These are phyloP conservation scores for Coemansia sp. DNA, from an alignment of 192 early-diverging fungal genomes.

Conservation along the genomic window DNA sequence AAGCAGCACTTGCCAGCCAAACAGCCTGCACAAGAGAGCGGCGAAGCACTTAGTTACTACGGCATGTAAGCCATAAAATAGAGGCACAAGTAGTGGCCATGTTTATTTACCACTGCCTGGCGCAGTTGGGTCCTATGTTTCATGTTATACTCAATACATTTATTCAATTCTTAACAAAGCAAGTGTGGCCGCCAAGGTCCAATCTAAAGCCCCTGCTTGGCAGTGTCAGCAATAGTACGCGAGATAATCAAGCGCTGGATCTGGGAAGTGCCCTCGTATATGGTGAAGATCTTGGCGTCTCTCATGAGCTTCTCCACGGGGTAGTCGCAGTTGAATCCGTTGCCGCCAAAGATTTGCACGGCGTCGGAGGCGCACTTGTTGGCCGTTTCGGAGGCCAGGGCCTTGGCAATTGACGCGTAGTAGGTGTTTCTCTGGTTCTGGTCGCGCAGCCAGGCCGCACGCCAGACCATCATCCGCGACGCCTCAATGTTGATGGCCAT, in stretches of 20 bases:
- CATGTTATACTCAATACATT: not conserved
- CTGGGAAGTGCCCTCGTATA: constrained; percentile 97
- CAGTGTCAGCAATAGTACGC: constrained; percentile 71
- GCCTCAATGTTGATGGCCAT: constrained; percentile 96
- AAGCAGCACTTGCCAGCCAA: not conserved
- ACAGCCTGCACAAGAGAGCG: not conserved
- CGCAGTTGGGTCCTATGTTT: not conserved
- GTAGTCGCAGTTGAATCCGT: constrained; percentile 86
- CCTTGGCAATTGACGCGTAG: constrained; percentile 95
- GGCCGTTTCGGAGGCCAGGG: constrained; percentile 78
- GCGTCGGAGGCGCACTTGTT: constrained; percentile 85
- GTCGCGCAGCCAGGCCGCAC: constrained; percentile 83
- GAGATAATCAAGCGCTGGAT: constrained; percentile 94
- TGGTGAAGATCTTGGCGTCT: constrained; percentile 93
- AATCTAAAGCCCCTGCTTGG: constrained; percentile 33
- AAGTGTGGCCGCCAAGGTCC: not conserved
- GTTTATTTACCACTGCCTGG: not conserved
- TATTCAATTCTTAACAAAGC: not conserved
- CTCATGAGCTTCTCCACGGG: constrained; percentile 96
- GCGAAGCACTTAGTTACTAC: constrained; percentile 8
- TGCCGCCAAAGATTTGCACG: constrained; percentile 96
- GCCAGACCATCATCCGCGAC: constrained; percentile 85
- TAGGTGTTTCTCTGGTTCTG: constrained; percentile 87
- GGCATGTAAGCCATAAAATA: constrained; percentile 1
- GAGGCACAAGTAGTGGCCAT: not conserved